These are phyloP conservation scores for Ceraceosorus bombacis DNA, from an alignment of 1,284 basidiomycete species.

Conservation along the genomic window DNA sequence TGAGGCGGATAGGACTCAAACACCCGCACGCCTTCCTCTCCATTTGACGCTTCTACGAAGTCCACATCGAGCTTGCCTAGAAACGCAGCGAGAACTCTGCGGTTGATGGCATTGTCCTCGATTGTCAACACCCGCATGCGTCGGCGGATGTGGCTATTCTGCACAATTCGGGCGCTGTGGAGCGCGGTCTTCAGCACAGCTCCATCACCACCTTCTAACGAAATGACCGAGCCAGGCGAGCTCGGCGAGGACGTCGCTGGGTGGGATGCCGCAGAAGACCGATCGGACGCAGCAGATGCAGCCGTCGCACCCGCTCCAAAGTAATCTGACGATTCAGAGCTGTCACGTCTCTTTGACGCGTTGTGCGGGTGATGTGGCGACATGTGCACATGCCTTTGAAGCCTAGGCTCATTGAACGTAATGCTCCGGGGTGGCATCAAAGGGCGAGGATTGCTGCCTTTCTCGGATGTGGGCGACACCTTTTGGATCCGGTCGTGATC, in stretches of 20 bases:
- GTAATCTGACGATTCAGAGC: conserved; percentile 14
- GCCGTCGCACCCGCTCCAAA: conserved; percentile 7
- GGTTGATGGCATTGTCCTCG: conserved; percentile 44
- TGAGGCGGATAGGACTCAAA: conserved; percentile 58
- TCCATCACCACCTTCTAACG: conserved; percentile 52
- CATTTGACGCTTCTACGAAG: conserved; percentile 71
- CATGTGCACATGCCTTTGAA: conserved; percentile 37
- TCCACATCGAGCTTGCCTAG: conserved; percentile 67
- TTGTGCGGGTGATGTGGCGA: conserved; percentile 18
- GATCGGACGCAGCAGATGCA: background rate
- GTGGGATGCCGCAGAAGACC: background rate
- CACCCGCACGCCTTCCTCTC: conserved; percentile 70
- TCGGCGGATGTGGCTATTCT: conserved; percentile 1
- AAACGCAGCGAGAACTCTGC: conserved; percentile 64
- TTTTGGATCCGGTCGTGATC: background rate
- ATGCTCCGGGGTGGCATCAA: conserved; percentile 38
- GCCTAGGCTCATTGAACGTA: conserved; percentile 41
- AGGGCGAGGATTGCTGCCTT: conserved; percentile 15
- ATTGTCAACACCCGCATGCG: conserved; percentile 18
- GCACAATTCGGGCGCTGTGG: background rate
- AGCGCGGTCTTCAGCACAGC: conserved; percentile 51
- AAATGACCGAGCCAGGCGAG: conserved; percentile 49
- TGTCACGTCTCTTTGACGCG: conserved; percentile 9
- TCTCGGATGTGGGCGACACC: background rate
- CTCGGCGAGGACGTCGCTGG: conserved; percentile 34